Evolutionary conservation across 345 rosid genomes (phyloP).

Genomic region (Anacardium occidentale): DNA sequence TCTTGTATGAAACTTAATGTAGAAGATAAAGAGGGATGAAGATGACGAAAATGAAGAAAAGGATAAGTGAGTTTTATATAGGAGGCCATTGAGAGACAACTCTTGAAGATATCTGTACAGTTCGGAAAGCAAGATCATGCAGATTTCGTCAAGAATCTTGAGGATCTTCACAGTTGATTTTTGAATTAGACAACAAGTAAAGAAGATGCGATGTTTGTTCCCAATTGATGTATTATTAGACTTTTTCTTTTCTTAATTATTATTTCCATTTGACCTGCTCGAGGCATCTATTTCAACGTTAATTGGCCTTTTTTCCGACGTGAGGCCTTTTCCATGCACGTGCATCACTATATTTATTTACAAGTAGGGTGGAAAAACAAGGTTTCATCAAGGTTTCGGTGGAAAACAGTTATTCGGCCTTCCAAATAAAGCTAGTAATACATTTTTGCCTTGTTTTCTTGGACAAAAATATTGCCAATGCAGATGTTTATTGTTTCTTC

Average conservation of each 20-base stretch:
- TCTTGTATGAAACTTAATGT: background rate
- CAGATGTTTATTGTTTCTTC: too few species aligned
- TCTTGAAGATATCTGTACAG: slow-evolving; percentile 50
- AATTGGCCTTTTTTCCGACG: background rate
- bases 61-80: slow-evolving; percentile 29
- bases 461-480: too few species aligned
- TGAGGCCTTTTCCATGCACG: too few species aligned
- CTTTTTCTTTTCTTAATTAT: background rate
- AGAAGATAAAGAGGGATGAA: slow-evolving; percentile 12
- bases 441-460: too few species aligned
- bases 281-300: too few species aligned
- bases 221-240: slow-evolving; percentile 1
- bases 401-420: too few species aligned
- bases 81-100: slow-evolving; percentile 23
- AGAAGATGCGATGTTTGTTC: slow-evolving; percentile 28
- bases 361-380: too few species aligned
- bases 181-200: slow-evolving; percentile 35
- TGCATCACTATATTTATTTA: too few species aligned
- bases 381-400: too few species aligned
- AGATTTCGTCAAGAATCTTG: slow-evolving; percentile 52
- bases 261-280: slow-evolving; percentile 17
- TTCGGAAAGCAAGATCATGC: slow-evolving; percentile 65
- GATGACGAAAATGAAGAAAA: background rate
- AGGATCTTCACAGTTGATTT: slow-evolving; percentile 35
- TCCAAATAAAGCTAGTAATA: too few species aligned